phyloP scores from a whole-genome alignment of 2,329 filamentous ascomycete species.

The Talaromyces verruculosus region DNA sequence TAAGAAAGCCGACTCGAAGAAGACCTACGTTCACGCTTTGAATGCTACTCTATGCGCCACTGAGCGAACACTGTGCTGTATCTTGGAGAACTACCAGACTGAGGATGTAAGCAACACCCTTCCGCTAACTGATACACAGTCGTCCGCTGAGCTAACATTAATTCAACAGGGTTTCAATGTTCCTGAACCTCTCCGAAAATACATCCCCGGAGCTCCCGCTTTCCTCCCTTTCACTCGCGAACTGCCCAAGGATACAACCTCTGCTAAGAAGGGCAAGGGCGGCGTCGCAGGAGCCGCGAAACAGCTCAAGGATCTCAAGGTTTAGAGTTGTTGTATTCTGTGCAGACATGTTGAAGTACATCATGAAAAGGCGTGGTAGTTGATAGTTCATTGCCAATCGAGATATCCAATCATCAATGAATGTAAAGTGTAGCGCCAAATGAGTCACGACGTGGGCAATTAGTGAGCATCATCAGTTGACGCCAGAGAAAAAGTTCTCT shows the following conservation, averaged over 20 bases:
- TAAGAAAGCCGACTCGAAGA: constrained; percentile 80
- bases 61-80: constrained; percentile 86
- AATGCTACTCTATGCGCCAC: constrained; percentile 91
- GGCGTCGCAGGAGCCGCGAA: constrained; percentile 38
- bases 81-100: constrained; percentile 96
- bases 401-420: not conserved
- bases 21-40: constrained; percentile 91
- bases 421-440: not conserved
- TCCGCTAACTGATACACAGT: not conserved
- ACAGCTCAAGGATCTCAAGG: constrained; percentile 44
- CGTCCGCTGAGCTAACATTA: not conserved
- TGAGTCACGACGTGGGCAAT: not conserved
- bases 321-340: constrained; percentile 28
- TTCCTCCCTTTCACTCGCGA: constrained; percentile 89
- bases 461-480: constrained; percentile 7
- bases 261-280: constrained; percentile 54
- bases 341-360: not conserved
- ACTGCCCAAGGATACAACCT: constrained; percentile 71
- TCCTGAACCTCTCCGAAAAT: constrained; percentile 81
- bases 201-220: constrained; percentile 83
- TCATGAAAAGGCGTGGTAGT: not conserved
- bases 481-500: constrained; percentile 22
- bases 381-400: not conserved
- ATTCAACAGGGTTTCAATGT: constrained; percentile 66
- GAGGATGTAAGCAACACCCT: constrained; percentile 61